Conservation (phyloP, 192 early-diverging fungal species). For the Diversispora eburnea region DNA sequence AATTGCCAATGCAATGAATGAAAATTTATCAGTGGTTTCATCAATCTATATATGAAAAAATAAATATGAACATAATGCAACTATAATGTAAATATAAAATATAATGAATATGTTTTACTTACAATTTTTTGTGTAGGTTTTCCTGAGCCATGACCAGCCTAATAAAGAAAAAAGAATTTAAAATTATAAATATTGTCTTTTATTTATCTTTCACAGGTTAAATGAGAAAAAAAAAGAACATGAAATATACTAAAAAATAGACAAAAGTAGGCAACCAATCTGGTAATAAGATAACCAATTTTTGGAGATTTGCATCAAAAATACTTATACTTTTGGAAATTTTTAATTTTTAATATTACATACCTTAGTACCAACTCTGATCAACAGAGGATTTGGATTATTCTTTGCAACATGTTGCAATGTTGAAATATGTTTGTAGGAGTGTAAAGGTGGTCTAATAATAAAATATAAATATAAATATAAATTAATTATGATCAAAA, state of each 20-base stretch:
- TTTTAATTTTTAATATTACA: background rate
- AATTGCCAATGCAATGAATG: constrained; percentile 52
- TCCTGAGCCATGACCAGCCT: constrained; percentile 67
- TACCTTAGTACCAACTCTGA: constrained; percentile 59
- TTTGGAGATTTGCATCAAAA: too few species aligned
- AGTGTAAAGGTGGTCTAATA: constrained; percentile 53
- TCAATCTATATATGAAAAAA: constrained; percentile 39
- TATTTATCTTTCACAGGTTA: too few species aligned
- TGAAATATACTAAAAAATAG: too few species aligned
- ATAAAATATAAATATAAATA: background rate
- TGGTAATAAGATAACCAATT: too few species aligned
- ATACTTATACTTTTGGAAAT: background rate
- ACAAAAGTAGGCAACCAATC: too few species aligned
- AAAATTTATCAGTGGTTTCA: constrained; percentile 59
- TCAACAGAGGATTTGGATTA: constrained; percentile 56
- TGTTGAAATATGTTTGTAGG: constrained; percentile 61
- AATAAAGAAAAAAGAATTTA: background rate
- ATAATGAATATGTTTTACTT: constrained; percentile 6
- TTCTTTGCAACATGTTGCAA: constrained; percentile 53
- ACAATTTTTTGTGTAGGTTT: constrained; percentile 56
- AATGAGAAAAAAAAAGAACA: too few species aligned
- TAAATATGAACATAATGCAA: background rate
- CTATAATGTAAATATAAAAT: background rate
- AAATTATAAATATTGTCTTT: background rate
- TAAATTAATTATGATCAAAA: background rate